phyloP scores from a whole-genome alignment of 192 early-diverging fungal species.

The Helicostylum pulchrum region DNA sequence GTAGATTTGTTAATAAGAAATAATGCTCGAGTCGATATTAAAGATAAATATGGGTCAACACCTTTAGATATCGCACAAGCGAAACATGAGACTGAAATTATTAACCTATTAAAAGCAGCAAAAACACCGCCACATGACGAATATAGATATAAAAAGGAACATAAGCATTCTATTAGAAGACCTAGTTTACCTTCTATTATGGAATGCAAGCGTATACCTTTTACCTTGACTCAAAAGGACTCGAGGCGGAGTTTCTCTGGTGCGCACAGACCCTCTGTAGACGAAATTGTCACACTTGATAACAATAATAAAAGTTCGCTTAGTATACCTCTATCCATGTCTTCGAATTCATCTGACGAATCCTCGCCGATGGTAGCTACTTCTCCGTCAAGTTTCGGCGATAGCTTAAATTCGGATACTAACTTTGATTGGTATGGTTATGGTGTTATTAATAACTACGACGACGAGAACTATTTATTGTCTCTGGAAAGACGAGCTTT shows the following conservation, averaged over 20 bases:
- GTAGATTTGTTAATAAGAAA: constrained; percentile 57
- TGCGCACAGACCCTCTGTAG: no score
- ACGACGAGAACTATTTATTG: constrained; percentile 21
- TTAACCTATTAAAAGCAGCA: constrained; percentile 14
- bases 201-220: not conserved
- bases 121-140: not conserved
- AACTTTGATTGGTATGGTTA: constrained; percentile 17
- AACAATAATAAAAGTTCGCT: no score
- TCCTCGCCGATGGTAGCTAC: not conserved
- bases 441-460: constrained; percentile 13
- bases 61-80: constrained; percentile 42
- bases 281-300: no score
- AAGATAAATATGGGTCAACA: constrained; percentile 55
- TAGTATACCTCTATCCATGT: not conserved
- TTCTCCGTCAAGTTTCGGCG: not conserved
- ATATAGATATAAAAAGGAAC: not conserved
- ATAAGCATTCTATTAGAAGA: constrained; percentile 8
- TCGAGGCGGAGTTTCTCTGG: no score
- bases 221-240: no score
- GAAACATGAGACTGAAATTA: constrained; percentile 43
- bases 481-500: constrained; percentile 27
- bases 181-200: constrained; percentile 27
- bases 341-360: not conserved
- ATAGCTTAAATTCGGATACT: not conserved
- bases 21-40: constrained; percentile 52